Evolutionary conservation across 257 asterid species (phyloP).

Genomic region (Eustoma russellianum): DNA sequence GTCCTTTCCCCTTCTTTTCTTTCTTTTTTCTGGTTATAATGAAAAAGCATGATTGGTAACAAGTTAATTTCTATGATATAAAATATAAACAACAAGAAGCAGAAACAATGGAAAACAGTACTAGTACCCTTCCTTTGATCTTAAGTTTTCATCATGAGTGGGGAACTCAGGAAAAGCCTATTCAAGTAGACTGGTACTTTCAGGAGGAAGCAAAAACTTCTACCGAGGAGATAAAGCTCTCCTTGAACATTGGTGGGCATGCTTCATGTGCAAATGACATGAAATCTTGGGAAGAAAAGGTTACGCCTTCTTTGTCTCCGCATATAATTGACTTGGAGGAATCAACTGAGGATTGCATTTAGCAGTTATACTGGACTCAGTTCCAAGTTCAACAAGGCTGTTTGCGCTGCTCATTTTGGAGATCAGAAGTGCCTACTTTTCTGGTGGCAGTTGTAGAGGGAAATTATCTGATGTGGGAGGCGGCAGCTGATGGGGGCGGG

Average conservation of each 20-base stretch:
- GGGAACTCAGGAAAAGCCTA: constrained; percentile 13
- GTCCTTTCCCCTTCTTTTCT: too few species aligned
- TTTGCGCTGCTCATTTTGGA: constrained; percentile 16
- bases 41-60: too few species aligned
- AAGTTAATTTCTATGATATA: too few species aligned
- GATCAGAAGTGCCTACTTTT: constrained; percentile 6
- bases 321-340: constrained; percentile 20
- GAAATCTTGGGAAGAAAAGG: constrained; percentile 10
- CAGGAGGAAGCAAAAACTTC: constrained; percentile 14
- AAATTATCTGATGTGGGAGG: too few species aligned
- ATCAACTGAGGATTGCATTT: constrained; percentile 1
- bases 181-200: constrained; percentile 10
- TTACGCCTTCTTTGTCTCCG: constrained; percentile 9
- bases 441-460: constrained; percentile 14
- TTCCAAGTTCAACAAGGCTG: constrained; percentile 5
- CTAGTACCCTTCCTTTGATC: too few species aligned
- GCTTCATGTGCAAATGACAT: constrained; percentile 9
- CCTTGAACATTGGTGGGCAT: constrained; percentile 25
- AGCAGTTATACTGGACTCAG: constrained; percentile 8
- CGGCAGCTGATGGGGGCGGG: too few species aligned
- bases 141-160: too few species aligned
- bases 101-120: too few species aligned
- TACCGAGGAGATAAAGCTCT: constrained; percentile 24
- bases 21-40: too few species aligned
- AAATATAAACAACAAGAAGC: too few species aligned